Base-by-base conservation (phyloP, 306 rosid genomes). In the Trifolium dubium region DNA sequence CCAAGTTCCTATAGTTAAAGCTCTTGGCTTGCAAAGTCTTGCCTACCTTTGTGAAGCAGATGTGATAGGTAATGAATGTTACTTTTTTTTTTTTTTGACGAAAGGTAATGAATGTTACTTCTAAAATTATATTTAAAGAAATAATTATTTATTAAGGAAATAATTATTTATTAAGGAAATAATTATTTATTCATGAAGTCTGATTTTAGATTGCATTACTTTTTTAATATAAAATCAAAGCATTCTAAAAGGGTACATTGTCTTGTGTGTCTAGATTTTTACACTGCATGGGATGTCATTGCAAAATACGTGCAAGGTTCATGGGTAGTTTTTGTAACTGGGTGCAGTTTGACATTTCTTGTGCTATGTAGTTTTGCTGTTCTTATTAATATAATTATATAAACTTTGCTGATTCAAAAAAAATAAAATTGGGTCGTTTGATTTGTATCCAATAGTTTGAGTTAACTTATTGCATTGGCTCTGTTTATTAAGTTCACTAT, bases 221-320 rank as follows among this genome's bases (percentile, higher is more conserved):
- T 51, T 56, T 29, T 67, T 23, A 77, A 58, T 82, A 19, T 65
- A 54, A 55, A 53, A 29, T 72, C 46, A 66, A 46, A 53, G 61
- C 65, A 43, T 80, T 78, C 37, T 88, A 64, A 69, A 62, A 23
- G 68, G 49, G 71, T 67, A 69, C 73, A 69, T 13, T 73, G 55
- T 28, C 51, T 66, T 43, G 0, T 77, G 49, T 74, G 56, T 77
- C 64, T 89, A 94, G 97, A 94, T 83, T 94, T 94, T 87, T 94
- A 91, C 83, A 94, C 98, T 40, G 97, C 98, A 58, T 94, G 97
- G 98, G 91, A 84, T 77, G 95, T 91, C 80, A 87, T 94, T 79
- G 82, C 87, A 64, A 89, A 85, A 81, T 77, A 88, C 35, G 79
- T 87, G 83, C 88, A 73, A 64, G 90, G 83, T 74, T 89, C n/a